Evolutionary conservation across 306 rosid genomes (phyloP).

Genomic region (Senna siamea): DNA sequence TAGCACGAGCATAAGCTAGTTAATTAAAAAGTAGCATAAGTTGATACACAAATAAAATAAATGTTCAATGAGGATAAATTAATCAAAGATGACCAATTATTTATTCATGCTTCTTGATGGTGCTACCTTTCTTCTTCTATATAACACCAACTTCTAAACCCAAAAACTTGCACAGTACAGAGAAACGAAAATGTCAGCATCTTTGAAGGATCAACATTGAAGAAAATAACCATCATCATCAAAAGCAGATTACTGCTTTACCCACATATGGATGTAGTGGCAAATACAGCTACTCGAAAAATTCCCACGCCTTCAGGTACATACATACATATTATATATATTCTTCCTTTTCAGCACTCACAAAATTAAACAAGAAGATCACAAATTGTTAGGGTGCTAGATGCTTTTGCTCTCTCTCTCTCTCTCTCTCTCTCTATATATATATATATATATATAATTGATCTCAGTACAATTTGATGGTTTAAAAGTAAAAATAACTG

Average conservation of each 20-base stretch:
- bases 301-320: slow-evolving; percentile 57
- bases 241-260: slow-evolving; percentile 9
- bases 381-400: too few species aligned
- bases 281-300: slow-evolving; percentile 50
- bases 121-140: slow-evolving; percentile 31
- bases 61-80: background rate
- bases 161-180: background rate
- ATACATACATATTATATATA: background rate
- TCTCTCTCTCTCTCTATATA: too few species aligned
- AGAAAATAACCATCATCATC: background rate
- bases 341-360: background rate
- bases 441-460: too few species aligned
- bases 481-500: too few species aligned
- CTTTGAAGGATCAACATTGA: background rate
- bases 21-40: too few species aligned
- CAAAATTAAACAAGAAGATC: too few species aligned
- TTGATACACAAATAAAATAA: background rate
- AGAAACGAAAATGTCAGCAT: slow-evolving; percentile 10
- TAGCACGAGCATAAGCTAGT: too few species aligned
- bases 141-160: slow-evolving; percentile 25
- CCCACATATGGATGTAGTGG: slow-evolving; percentile 56
- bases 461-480: too few species aligned
- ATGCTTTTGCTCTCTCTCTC: too few species aligned
- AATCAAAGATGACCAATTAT: background rate
- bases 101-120: slow-evolving; percentile 28